These are phyloP conservation scores for Dysphania ambrosioides DNA, from an alignment of 148 eudicot species.

Conservation along the genomic window DNA sequence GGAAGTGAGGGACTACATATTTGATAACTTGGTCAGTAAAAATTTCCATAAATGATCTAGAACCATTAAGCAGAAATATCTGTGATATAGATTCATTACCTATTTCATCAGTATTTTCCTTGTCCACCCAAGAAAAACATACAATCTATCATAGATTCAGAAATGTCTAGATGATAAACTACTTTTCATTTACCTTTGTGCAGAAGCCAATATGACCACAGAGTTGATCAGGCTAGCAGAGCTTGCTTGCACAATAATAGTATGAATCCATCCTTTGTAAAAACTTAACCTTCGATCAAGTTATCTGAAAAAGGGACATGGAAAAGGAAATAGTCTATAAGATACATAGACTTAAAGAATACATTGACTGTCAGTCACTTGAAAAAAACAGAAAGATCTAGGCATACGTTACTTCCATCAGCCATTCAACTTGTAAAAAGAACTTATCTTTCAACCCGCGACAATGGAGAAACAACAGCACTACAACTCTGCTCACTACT, in stretches of 20 bases:
- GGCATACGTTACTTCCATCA: not conserved
- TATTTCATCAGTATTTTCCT: not conserved
- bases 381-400: not conserved
- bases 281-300: not conserved
- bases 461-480: not conserved
- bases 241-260: not conserved
- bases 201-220: not conserved
- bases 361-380: not conserved
- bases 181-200: slow-evolving; percentile 1
- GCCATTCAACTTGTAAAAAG: not conserved
- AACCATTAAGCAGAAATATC: not conserved
- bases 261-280: not conserved
- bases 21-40: not conserved
- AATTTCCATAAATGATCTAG: not conserved
- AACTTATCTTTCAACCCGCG: not conserved
- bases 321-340: slow-evolving; percentile 4
- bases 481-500: not conserved
- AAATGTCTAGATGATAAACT: not conserved
- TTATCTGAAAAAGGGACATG: slow-evolving; percentile 11
- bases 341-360: not conserved
- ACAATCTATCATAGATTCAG: not conserved
- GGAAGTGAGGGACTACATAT: not conserved
- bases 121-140: not conserved
- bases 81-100: not conserved
- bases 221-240: not conserved